Evolutionary conservation across 192 early-diverging fungal species (phyloP).

Genomic region (Backusella sp.): DNA sequence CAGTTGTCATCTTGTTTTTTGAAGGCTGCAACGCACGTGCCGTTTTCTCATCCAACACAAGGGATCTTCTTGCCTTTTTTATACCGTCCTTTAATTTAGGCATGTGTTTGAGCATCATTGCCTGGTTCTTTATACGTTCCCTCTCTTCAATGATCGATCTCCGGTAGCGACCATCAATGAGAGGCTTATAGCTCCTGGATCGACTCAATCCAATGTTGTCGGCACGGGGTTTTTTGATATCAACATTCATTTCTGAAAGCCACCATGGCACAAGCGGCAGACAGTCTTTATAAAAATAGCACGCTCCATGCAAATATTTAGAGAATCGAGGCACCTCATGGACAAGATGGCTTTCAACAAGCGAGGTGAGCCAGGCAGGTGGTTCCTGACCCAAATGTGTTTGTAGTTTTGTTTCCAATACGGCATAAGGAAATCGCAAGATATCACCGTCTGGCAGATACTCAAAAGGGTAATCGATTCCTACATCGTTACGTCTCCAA

Average conservation of each 20-base stretch:
- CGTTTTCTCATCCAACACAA: background rate
- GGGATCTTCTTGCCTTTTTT: background rate
- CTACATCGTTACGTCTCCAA: conserved; percentile 79
- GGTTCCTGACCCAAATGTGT: conserved; percentile 56
- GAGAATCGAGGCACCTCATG: conserved; percentile 83
- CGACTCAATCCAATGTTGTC: conserved; percentile 13
- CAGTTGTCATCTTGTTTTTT: background rate
- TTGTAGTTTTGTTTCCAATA: conserved; percentile 63
- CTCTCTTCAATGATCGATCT: background rate
- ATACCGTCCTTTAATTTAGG: background rate
- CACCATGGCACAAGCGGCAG: conserved; percentile 24
- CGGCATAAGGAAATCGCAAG: conserved; percentile 77
- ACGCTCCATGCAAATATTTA: conserved; percentile 75
- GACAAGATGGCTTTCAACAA: conserved; percentile 71
- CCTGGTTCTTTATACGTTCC: background rate
- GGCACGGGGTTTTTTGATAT: conserved; percentile 40
- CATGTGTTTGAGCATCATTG: background rate
- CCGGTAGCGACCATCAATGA: conserved; percentile 16
- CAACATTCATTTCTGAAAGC: conserved; percentile 43
- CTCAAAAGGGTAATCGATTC: conserved; percentile 71
- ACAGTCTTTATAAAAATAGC: conserved; percentile 4
- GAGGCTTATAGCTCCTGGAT: conserved; percentile 10
- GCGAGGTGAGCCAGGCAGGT: conserved; percentile 76
- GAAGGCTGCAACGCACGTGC: background rate
- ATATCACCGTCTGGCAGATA: conserved; percentile 73